Conservation (phyloP, 2,329 filamentous ascomycete species). For the Purpureocillium takamizusanense region DNA sequence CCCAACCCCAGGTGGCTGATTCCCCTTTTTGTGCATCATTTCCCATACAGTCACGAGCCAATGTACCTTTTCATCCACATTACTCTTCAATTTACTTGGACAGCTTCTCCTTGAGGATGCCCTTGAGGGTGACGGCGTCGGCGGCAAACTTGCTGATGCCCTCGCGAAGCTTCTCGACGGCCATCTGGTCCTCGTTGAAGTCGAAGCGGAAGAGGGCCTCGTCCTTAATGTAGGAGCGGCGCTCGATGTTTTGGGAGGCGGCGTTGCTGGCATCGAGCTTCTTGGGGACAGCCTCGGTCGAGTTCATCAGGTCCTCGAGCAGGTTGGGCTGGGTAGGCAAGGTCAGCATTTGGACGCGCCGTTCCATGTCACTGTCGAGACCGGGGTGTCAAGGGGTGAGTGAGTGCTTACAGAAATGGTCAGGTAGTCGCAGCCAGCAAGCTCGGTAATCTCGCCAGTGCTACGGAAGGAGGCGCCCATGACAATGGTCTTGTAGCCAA, state of each 20-base stretch:
- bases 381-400: too few relatives aligned
- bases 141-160: constrained; percentile 99
- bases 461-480: constrained; percentile 99
- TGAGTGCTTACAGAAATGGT: constrained; percentile 79
- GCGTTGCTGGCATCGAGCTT: constrained; percentile 75
- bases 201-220: constrained; percentile 93
- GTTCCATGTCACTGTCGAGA: too few relatives aligned
- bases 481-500: constrained; percentile 97
- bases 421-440: constrained; percentile 96
- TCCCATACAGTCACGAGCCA: too few relatives aligned
- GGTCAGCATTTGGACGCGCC: too few relatives aligned
- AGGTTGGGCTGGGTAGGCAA: constrained; percentile 63
- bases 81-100: constrained; percentile 1
- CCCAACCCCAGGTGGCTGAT: too few relatives aligned
- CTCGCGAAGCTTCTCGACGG: constrained; percentile 96
- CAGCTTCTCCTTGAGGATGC: constrained; percentile 83
- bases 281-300: constrained; percentile 70
- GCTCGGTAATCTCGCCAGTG: constrained; percentile 92
- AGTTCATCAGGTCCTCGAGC: constrained; percentile 89
- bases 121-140: constrained; percentile 89
- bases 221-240: constrained; percentile 83
- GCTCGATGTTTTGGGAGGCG: constrained; percentile 63
- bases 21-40: too few relatives aligned
- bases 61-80: too few relatives aligned
- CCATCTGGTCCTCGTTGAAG: constrained; percentile 99